A percentile compares a stretch with the other conserved stretches of the same genome.
Conservation (phyloP, 2,329 filamentous ascomycete species). For the Fusarium marasasianum region DNA sequence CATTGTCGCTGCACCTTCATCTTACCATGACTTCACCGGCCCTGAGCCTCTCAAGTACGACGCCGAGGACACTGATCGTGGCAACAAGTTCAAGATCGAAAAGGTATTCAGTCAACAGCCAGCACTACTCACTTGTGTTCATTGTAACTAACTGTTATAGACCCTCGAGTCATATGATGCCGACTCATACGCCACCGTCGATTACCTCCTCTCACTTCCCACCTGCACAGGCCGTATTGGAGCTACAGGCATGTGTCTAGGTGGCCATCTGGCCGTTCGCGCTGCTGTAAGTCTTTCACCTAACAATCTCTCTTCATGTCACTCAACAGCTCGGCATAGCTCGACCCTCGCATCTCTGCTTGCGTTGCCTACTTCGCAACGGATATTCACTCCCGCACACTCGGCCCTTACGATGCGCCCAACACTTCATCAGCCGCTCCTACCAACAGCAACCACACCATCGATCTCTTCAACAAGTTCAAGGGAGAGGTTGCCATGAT, state of each 20-base stretch:
- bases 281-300: constrained; percentile 56
- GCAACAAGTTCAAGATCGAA: constrained; percentile 85
- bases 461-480: constrained; percentile 69
- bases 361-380: constrained; percentile 92
- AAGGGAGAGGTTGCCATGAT: constrained; percentile 89
- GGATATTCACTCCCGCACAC: constrained; percentile 82
- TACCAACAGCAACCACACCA: constrained; percentile 57
- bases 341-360: constrained; percentile 80
- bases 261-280: constrained; percentile 81
- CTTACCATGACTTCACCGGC: constrained; percentile 92
- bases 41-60: constrained; percentile 88
- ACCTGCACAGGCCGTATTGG: constrained; percentile 86
- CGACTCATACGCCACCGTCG: constrained; percentile 74
- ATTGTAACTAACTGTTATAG: constrained; percentile 51
- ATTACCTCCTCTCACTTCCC: constrained; percentile 74
- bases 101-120: constrained; percentile 63
- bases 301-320: neutral
- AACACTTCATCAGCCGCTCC: constrained; percentile 54
- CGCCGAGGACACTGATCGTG: constrained; percentile 84
- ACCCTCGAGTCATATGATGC: constrained; percentile 88
- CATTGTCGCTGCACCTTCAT: constrained; percentile 89
- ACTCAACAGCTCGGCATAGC: constrained; percentile 45
- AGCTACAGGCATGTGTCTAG: constrained; percentile 90
- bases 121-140: neutral
- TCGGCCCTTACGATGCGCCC: constrained; percentile 69